phyloP scores from a whole-genome alignment of 352 stramenopile genomes.

The Pythium phragmiticola region DNA sequence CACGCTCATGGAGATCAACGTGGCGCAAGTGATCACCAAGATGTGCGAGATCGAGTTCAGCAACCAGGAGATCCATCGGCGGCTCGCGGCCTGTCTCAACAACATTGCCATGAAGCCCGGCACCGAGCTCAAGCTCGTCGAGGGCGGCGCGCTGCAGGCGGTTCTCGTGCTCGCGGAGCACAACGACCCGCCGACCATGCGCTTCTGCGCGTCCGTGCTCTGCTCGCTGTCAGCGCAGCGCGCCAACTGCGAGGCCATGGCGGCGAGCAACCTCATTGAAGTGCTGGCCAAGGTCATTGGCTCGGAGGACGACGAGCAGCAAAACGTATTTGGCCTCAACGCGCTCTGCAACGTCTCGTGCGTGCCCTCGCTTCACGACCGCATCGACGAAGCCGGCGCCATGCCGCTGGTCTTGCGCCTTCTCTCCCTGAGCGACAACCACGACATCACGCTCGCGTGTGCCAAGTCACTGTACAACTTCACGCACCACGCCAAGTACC shows the following conservation, averaged over 20 bases:
- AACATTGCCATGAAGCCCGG: constrained; percentile 64
- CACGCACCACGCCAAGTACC: constrained; percentile 55
- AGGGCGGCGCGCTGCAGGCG: constrained; percentile 60
- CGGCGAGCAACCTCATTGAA: constrained; percentile 58
- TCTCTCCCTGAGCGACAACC: constrained; percentile 39
- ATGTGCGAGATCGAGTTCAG: constrained; percentile 86
- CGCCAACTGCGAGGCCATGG: constrained; percentile 77
- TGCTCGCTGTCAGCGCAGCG: constrained; percentile 68
- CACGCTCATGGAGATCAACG: constrained; percentile 81
- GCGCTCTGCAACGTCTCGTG: constrained; percentile 79
- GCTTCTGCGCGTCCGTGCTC: constrained; percentile 67
- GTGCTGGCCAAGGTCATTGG: constrained; percentile 62
- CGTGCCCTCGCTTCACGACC: constrained; percentile 59
- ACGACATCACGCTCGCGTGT: constrained; percentile 59
- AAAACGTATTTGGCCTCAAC: constrained; percentile 73
- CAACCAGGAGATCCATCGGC: constrained; percentile 73
- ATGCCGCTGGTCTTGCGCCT: constrained; percentile 54
- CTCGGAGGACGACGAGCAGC: constrained; percentile 43
- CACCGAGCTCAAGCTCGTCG: constrained; percentile 62
- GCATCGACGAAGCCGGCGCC: constrained; percentile 57
- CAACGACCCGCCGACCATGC: constrained; percentile 66
- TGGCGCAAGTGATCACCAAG: constrained; percentile 83
- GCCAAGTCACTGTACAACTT: constrained; percentile 73
- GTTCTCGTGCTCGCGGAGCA: constrained; percentile 71
- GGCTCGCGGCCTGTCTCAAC: constrained; percentile 70